Base-by-base conservation (phyloP, 192 early-diverging fungal genomes). In the Pecoramyces ruminantium region DNA sequence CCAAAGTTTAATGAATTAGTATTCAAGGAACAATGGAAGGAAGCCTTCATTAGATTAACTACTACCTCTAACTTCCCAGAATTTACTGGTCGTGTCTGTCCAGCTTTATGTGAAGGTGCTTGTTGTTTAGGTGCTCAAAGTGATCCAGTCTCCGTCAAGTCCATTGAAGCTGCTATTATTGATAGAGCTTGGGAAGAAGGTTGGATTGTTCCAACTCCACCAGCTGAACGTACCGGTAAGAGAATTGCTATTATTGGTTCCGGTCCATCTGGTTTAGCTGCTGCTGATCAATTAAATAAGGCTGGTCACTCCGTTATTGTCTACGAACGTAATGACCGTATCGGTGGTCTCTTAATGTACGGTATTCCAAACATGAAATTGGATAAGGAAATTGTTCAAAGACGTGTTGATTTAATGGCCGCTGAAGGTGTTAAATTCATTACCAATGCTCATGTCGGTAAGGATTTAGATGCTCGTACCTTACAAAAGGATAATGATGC, bases 311-410 rank as follows among this genome's bases (percentile, higher is more conserved):
- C 78, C 11, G 96, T 99, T 29, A 97, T 95, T 13, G 96, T 99
- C 78, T 99, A 95, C 83, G 97, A 99, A 85, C 93, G 97, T 82
- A 96, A 98, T 82, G 97, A 99, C 81, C 93, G 95, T 58, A 90
- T 94, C 81, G 97, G 97, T 83, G 97, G 97, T 78, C 86, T 99
- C 78, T 90, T 99, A 81, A 95, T 96, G 89, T 99, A 99, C 86
- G 97, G 97, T 82, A 99, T 99, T 80, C 97, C 97, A 78, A 99
- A 99, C 89, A 99, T 99, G 97, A 99, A 99, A 90, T 92, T 99
- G 38, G 97, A 99, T 88, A 99, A 99, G 90, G 88, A 90, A 77
- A 85, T 97, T 83, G 96, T 98, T 34, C 94, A 96, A 85, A 90
- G 97, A 77, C 94, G 97, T 78, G 89, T 98, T 80, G 95, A 98